Evolutionary conservation across 768 basidiomycete species (phyloP).

Genomic region (Rhodosporidiobolus sp.): DNA sequence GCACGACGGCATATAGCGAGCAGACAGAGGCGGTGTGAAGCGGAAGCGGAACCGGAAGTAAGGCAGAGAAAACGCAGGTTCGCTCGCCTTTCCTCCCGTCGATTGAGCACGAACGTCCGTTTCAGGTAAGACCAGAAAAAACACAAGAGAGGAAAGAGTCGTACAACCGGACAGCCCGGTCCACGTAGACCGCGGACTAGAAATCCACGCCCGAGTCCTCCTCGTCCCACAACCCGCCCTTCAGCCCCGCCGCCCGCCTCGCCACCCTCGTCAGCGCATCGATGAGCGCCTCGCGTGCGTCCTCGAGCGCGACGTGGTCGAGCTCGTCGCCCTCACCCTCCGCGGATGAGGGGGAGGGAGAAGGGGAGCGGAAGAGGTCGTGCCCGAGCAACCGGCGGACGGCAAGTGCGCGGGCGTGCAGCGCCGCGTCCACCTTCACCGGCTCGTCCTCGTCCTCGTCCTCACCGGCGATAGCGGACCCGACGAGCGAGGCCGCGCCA

Average conservation of each 20-base stretch:
- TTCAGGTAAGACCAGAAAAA: no score
- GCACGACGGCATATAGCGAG: no score
- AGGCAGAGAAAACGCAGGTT: no score
- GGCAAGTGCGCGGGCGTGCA: conserved; percentile 23
- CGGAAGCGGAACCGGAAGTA: no score
- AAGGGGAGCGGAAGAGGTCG: conserved; percentile 6
- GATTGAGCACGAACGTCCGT: no score
- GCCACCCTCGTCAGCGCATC: conserved; percentile 16
- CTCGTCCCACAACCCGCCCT: conserved; percentile 7
- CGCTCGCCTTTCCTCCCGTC: no score
- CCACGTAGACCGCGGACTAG: neutral
- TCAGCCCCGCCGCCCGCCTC: conserved; percentile 20
- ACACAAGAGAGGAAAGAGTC: neutral
- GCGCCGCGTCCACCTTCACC: conserved; percentile 8
- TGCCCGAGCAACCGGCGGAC: conserved; percentile 19
- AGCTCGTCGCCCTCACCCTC: neutral
- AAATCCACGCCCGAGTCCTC: conserved; percentile 27
- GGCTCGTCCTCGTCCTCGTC: neutral
- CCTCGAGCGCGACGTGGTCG: neutral
- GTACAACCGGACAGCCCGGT: neutral
- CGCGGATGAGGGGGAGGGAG: neutral
- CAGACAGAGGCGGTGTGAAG: no score
- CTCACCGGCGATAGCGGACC: neutral
- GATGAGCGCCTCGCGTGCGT: neutral
- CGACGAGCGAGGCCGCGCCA: neutral